Percentiles rank a stretch among this genome's conserved stretches.
phyloP scores from a whole-genome alignment of 202 grass and related monocot species.

The Panicum virgatum region DNA sequence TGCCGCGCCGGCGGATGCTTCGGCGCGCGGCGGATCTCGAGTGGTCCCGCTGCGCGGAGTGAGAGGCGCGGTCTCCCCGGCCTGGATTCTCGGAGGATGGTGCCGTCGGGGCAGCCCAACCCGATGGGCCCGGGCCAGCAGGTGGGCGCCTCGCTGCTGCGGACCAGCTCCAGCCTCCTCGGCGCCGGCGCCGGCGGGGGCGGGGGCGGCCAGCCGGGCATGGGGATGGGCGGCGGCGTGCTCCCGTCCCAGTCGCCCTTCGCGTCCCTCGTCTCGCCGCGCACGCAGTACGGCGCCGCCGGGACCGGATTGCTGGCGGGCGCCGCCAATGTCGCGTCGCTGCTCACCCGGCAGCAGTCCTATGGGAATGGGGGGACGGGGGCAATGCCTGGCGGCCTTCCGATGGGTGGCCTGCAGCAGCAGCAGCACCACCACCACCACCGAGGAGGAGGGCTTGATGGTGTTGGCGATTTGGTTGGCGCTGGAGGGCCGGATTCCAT shows the following conservation, averaged over 20 bases:
- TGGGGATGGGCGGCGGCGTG: conserved; percentile 37
- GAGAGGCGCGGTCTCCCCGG: background rate
- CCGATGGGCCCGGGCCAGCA: conserved; percentile 66
- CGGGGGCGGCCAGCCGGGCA: conserved; percentile 24
- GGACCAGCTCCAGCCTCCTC: conserved; percentile 66
- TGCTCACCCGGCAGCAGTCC: conserved; percentile 57
- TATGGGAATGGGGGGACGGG: conserved; percentile 55
- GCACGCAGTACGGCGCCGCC: conserved; percentile 55
- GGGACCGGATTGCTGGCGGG: conserved; percentile 58
- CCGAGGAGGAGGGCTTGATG: conserved; percentile 50
- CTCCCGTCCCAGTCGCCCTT: conserved; percentile 68
- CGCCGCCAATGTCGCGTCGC: conserved; percentile 68
- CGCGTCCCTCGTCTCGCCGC: conserved; percentile 67
- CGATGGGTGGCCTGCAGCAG: conserved; percentile 29
- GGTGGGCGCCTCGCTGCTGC: conserved; percentile 61
- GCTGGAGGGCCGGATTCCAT: conserved; percentile 53
- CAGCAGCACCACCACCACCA: conserved; percentile 2
- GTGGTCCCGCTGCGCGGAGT: background rate
- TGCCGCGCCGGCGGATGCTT: conserved; percentile 7
- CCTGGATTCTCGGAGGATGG: conserved; percentile 51
- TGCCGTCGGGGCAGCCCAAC: conserved; percentile 78
- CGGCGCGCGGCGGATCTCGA: conserved; percentile 37
- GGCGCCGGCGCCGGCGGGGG: conserved; percentile 30
- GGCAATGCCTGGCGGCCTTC: conserved; percentile 40
- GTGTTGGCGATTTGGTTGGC: conserved; percentile 49